Evolutionary conservation across 2,329 filamentous ascomycete species (phyloP).

Genomic region (Colletotrichum abscissum): DNA sequence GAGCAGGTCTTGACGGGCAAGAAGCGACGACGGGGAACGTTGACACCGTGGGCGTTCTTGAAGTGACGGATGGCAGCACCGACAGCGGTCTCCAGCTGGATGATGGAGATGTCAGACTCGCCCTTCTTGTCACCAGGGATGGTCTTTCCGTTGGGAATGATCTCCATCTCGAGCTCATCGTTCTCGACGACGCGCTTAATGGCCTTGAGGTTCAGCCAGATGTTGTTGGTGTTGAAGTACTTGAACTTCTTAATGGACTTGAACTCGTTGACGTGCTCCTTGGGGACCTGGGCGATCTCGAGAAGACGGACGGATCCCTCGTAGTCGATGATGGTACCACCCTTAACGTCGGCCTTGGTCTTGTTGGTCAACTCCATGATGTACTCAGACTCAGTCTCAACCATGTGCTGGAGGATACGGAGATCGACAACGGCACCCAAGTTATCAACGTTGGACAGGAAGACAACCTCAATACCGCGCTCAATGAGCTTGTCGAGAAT

Average conservation of each 20-base stretch:
- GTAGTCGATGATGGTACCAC: conserved; percentile 99
- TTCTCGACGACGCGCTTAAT: conserved; percentile 99
- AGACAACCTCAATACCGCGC: conserved; percentile 96
- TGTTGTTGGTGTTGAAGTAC: conserved; percentile 99
- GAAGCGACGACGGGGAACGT: conserved; percentile 97
- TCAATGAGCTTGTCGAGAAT: conserved; percentile 96
- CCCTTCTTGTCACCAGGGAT: conserved; percentile 99
- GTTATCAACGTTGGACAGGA: conserved; percentile 99
- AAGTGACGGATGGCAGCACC: conserved; percentile 99
- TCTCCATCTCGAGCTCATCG: conserved; percentile 98
- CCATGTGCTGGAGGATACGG: conserved; percentile 99
- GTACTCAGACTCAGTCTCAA: conserved; percentile 96
- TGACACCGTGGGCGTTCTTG: conserved; percentile 98
- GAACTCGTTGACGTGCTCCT: conserved; percentile 99
- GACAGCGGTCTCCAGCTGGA: conserved; percentile 98
- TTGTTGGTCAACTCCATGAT: conserved; percentile 99
- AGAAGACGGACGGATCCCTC: conserved; percentile 96
- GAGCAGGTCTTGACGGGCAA: conserved; percentile 99
- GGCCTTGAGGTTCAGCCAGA: conserved; percentile 98
- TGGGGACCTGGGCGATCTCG: conserved; percentile 98
- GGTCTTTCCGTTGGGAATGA: conserved; percentile 99
- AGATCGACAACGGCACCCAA: conserved; percentile 97
- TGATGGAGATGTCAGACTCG: conserved; percentile 95
- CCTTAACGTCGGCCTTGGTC: conserved; percentile 99
- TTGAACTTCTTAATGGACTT: conserved; percentile 99